Evolutionary conservation across 257 asterid genomes (phyloP).

Genomic region (Solanum appendiculatum): DNA sequence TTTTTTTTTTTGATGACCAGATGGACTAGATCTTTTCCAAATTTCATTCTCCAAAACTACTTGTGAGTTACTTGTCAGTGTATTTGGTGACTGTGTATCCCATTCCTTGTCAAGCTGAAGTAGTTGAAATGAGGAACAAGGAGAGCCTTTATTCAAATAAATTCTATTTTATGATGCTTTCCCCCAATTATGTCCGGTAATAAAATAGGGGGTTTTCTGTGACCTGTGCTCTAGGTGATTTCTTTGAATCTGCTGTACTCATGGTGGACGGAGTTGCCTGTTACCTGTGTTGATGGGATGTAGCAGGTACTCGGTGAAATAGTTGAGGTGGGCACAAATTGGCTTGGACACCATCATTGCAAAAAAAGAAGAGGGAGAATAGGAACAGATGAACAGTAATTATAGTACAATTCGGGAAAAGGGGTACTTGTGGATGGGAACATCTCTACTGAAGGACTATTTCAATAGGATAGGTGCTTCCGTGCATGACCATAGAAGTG

Average conservation of each 20-base stretch:
- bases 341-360: not conserved
- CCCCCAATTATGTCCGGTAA: not conserved
- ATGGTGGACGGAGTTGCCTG: not conserved
- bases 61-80: not conserved
- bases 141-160: not conserved
- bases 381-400: not conserved
- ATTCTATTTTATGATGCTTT: not conserved
- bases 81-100: not conserved
- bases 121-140: not conserved
- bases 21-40: not conserved
- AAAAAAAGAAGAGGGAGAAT: not conserved
- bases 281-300: not conserved
- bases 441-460: not conserved
- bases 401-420: not conserved
- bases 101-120: not conserved
- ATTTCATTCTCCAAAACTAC: not conserved
- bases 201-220: not conserved
- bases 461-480: not conserved
- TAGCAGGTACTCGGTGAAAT: not conserved
- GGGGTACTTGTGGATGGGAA: not conserved
- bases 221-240: not conserved
- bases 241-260: not conserved
- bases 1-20: no score
- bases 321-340: not conserved
- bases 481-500: not conserved